phyloP scores from a whole-genome alignment of 1,284 basidiomycete species.

The Trichosporon inkin region DNA sequence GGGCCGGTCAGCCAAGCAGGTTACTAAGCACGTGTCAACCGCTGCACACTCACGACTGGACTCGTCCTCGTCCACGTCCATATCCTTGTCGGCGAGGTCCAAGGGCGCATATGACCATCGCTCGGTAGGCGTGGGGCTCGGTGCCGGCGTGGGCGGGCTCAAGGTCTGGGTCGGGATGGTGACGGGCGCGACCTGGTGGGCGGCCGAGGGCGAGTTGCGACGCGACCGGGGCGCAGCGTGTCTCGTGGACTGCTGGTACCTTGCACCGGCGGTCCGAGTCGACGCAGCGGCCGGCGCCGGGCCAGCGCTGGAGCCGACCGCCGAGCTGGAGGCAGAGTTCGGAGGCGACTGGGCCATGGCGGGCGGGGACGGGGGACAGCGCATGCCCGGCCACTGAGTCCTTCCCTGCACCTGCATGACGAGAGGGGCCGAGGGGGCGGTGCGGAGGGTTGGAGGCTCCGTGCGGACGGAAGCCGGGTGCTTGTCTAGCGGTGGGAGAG shows the following conservation, averaged over 20 bases:
- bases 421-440: not conserved
- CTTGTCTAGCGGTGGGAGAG: not conserved
- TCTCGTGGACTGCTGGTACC: not conserved
- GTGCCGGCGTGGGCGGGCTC: slow-evolving; percentile 22
- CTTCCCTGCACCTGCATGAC: slow-evolving; percentile 5
- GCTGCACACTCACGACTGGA: not conserved
- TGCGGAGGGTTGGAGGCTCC: not conserved
- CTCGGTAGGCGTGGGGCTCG: slow-evolving; percentile 23
- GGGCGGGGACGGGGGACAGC: slow-evolving; percentile 10
- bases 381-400: slow-evolving; percentile 10
- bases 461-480: slow-evolving; percentile 4
- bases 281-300: not conserved
- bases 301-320: not conserved
- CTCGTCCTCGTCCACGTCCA: not conserved
- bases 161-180: slow-evolving; percentile 23
- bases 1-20: not conserved
- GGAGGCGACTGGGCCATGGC: slow-evolving; percentile 7
- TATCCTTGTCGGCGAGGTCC: slow-evolving; percentile 4
- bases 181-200: slow-evolving; percentile 18
- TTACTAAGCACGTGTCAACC: not conserved
- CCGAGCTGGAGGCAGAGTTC: not conserved
- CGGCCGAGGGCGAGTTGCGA: not conserved
- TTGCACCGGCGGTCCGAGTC: not conserved
- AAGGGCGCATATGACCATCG: slow-evolving; percentile 16
- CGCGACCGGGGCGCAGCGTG: not conserved